phyloP scores from a whole-genome alignment of 306 rosid species.

The Gynostemma pentaphyllum region DNA sequence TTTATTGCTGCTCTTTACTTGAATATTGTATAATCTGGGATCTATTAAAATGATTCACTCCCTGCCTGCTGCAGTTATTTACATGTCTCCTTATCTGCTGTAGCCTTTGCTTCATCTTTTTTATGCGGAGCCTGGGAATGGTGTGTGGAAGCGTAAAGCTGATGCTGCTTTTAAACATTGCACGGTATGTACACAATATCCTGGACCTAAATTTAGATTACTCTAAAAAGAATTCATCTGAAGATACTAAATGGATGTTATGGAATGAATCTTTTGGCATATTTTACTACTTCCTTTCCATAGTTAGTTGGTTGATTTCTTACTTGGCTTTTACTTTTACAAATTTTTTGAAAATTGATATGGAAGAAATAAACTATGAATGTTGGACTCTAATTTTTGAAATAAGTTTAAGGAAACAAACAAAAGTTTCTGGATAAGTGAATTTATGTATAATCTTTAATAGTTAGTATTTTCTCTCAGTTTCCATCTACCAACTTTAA shows the following conservation, averaged over 20 bases:
- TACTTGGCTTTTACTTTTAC: not conserved
- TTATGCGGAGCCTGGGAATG: conserved; percentile 71
- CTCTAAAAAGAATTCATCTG: not conserved
- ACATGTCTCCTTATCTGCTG: conserved; percentile 16
- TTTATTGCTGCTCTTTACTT: not conserved
- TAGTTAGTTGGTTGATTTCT: not conserved
- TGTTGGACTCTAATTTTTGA: no score
- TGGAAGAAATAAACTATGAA: not conserved
- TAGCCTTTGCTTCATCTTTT: conserved; percentile 82
- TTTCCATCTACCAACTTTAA: not conserved
- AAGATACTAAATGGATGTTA: not conserved
- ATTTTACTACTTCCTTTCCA: not conserved
- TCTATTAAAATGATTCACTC: not conserved
- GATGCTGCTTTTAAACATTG: conserved; percentile 62
- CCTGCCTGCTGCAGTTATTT: not conserved
- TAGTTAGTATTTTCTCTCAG: not conserved
- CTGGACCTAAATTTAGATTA: no score
- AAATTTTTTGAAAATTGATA: not conserved
- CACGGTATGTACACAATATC: conserved; percentile 37
- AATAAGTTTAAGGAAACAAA: no score
- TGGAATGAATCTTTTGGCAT: not conserved
- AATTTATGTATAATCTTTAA: not conserved
- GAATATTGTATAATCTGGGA: not conserved
- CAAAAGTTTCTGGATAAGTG: not conserved
- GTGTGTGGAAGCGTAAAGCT: conserved; percentile 93